These are phyloP conservation scores for Rhynchospora breviuscula DNA, from an alignment of 176 grass and related monocot genomes.

Conservation along the genomic window DNA sequence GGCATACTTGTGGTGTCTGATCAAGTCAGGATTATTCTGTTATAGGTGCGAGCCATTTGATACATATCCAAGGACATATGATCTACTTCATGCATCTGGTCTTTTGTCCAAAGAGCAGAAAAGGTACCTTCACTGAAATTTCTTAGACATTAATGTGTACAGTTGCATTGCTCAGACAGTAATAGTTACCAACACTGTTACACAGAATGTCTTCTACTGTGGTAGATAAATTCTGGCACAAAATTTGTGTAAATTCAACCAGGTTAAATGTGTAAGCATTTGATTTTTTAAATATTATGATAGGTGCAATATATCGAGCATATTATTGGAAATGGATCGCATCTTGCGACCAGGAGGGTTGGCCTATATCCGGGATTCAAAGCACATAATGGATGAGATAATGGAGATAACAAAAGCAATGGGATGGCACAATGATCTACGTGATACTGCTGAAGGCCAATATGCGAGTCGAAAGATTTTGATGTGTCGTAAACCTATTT, in stretches of 20 bases:
- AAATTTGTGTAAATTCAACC: background rate
- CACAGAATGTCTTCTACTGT: background rate
- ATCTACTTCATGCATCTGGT: constrained; percentile 45
- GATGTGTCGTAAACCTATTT: constrained; percentile 32
- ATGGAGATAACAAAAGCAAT: constrained; percentile 33
- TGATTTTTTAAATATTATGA: background rate
- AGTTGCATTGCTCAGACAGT: background rate
- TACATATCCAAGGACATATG: constrained; percentile 56
- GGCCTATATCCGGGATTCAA: constrained; percentile 34
- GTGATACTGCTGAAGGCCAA: constrained; percentile 21
- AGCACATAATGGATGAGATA: constrained; percentile 36
- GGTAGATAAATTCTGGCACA: background rate
- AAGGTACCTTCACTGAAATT: constrained; percentile 11
- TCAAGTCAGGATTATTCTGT: constrained; percentile 6
- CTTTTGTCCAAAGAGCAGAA: constrained; percentile 42
- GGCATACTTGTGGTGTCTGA: constrained; percentile 7
- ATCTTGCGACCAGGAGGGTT: constrained; percentile 36
- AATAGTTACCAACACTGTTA: too few species aligned
- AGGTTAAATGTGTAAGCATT: background rate
- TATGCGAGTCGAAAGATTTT: constrained; percentile 35
- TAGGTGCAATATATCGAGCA: constrained; percentile 34
- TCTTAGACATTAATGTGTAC: background rate
- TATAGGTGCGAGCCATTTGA: constrained; percentile 51
- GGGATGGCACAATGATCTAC: constrained; percentile 29
- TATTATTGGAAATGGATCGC: constrained; percentile 38